Conservation (phyloP, 768 basidiomycete species). For the Butyriboletus loyo region DNA sequence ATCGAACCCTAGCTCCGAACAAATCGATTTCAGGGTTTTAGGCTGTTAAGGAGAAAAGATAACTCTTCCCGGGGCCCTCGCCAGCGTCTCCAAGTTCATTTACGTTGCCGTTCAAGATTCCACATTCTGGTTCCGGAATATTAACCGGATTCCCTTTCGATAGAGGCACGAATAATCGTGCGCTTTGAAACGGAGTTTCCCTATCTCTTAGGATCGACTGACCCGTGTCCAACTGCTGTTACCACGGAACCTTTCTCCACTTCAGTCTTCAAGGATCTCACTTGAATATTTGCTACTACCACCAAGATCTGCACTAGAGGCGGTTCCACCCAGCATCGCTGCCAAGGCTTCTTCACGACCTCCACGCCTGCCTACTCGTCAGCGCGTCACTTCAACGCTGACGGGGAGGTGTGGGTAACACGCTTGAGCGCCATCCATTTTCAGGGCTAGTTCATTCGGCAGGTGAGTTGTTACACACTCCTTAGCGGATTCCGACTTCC, state of each 20-base stretch:
- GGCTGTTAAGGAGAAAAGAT: background rate
- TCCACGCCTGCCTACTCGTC: slow-evolving; percentile 78
- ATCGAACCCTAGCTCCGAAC: slow-evolving; percentile 72
- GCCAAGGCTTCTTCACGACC: slow-evolving; percentile 79
- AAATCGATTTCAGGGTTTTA: slow-evolving; percentile 64
- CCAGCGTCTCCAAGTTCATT: no score
- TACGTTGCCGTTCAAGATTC: no score
- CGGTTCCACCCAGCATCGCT: slow-evolving; percentile 70
- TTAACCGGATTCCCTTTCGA: slow-evolving; percentile 72
- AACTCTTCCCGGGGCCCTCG: slow-evolving; percentile 44
- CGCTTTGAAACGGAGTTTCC: slow-evolving; percentile 72
- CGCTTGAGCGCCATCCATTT: slow-evolving; percentile 89
- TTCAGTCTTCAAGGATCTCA: slow-evolving; percentile 86
- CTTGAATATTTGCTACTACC: slow-evolving; percentile 88
- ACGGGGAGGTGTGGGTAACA: slow-evolving; percentile 83
- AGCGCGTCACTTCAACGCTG: slow-evolving; percentile 66
- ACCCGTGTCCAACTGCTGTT: slow-evolving; percentile 86
- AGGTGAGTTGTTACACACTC: no score
- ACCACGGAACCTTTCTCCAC: slow-evolving; percentile 87
- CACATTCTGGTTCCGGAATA: no score
- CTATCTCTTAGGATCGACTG: slow-evolving; percentile 82
- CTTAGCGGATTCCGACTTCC: slow-evolving; percentile 84
- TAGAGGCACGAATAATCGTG: slow-evolving; percentile 51
- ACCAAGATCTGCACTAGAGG: slow-evolving; percentile 87
- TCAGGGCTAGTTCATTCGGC: slow-evolving; percentile 89